Base-by-base conservation (phyloP, 2,329 filamentous ascomycete species). In the Talaromyces funiculosus region DNA sequence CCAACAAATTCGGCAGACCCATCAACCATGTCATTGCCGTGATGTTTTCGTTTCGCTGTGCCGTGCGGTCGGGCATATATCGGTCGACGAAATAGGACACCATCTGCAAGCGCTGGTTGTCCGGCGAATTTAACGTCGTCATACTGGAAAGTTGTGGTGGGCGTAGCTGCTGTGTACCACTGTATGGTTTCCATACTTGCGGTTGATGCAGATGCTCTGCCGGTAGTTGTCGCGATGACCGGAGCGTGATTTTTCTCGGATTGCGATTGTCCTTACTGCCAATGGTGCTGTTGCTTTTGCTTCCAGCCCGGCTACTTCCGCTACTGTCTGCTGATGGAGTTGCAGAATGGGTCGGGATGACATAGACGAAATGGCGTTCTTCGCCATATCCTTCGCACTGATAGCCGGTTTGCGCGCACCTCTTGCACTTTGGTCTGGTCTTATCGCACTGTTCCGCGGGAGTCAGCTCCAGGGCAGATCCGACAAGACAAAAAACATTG, bases 381-480 rank as follows among this genome's bases (percentile, higher is more conserved):
- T 61, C 60, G 24, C 60, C 60, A 47, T 61, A 61, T 31, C 60
- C 60, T 53, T 61, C 60, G 55, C 60, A 61, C 40, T 57, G 60
- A 37, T 61, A 61, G 31, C 60, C 60, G 38, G 60, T 61, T 40
- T 61, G 60, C n/a, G n/a, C 49, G 16, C 60, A 61, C 58, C 55
- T 53, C 18, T 61, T 61, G 60, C 60, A 61, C 40, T 57, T 53
- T 9, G 60, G 60, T 35, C 57, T 61, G 26, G 55, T 53, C 35
- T 61, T 61, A 31, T 61, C 60, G 55, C 60, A 61, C 60, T 61
- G 40, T 47, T 45, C 24, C 47, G 18, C 43, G 14, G 24, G 29
- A 31, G 38, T 60, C 42, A 60, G 59, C 29, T 35, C n/a, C 3
- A 55, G 20, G 38, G 35, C 35, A 35, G 51, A n/a, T 8, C 8